A percentile compares a stretch with the other conserved stretches of the same genome.
Evolutionary conservation across 208 protist species (phyloP).

Genomic region (Naegleria fowleri): DNA sequence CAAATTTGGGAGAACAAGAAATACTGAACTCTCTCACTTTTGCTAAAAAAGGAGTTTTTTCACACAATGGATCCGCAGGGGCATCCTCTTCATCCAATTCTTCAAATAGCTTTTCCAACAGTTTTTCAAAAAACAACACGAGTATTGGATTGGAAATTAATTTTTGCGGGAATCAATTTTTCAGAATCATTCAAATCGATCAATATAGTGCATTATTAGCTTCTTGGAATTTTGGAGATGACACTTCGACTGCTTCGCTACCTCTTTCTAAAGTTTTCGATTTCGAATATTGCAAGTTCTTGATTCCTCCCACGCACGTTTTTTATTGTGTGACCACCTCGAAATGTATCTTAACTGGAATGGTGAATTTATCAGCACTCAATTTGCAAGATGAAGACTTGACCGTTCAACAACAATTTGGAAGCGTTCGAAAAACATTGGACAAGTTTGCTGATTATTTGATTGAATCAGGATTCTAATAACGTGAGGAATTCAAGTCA

Average conservation of each 20-base stretch:
- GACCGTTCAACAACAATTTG: not conserved
- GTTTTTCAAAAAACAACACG: too few relatives aligned
- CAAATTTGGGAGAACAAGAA: not conserved
- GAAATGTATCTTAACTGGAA: not conserved
- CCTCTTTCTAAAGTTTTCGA: not conserved
- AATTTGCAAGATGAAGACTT: not conserved
- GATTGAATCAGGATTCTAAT: not conserved
- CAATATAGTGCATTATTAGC: not conserved
- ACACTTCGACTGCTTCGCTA: not conserved
- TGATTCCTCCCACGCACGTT: not conserved
- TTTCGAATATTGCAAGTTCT: not conserved
- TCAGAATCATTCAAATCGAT: not conserved
- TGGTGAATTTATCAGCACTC: not conserved
- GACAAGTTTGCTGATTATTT: conserved; percentile 4
- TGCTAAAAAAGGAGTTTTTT: not conserved
- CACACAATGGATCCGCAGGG: not conserved
- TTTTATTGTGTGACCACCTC: not conserved
- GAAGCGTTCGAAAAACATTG: not conserved
- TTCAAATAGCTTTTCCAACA: too few relatives aligned
- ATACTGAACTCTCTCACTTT: not conserved
- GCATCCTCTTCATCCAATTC: too few relatives aligned
- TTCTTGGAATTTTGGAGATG: not conserved
- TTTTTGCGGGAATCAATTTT: not conserved
- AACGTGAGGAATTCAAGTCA: too few relatives aligned
- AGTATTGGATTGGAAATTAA: not conserved